Percentiles rank a stretch among this genome's conserved stretches.
phyloP scores from a whole-genome alignment of 73 alveolate species.

The Paramecium caudatum region DNA sequence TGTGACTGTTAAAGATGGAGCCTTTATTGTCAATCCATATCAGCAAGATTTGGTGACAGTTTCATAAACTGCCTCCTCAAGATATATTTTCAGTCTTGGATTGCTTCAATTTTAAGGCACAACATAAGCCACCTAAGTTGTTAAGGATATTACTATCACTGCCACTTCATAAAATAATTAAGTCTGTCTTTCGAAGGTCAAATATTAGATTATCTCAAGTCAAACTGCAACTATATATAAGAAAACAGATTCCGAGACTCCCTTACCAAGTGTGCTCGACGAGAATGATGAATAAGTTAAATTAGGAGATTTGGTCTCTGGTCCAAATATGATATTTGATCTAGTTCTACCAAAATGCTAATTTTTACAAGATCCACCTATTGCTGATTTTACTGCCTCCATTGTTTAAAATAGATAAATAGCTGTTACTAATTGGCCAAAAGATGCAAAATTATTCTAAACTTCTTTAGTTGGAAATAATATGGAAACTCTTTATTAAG shows the following conservation, averaged over 20 bases:
- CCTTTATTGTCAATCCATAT: background rate
- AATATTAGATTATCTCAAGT: background rate
- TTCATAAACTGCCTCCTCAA: background rate
- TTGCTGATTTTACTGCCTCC: background rate
- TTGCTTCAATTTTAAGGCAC: background rate
- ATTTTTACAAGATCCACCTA: background rate
- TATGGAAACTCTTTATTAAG: background rate
- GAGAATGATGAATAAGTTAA: background rate
- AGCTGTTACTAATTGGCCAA: background rate
- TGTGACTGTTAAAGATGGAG: background rate
- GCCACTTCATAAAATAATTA: background rate
- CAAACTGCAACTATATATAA: background rate
- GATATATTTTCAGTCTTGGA: background rate
- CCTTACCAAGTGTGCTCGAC: background rate
- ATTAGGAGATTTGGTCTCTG: slow-evolving; percentile 28
- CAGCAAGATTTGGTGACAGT: background rate
- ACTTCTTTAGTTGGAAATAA: background rate
- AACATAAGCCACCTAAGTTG: background rate
- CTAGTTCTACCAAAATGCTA: background rate
- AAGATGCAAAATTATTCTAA: background rate
- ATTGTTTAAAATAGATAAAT: background rate
- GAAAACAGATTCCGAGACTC: background rate
- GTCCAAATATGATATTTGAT: slow-evolving; percentile 2
- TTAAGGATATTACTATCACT: background rate
- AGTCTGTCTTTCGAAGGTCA: background rate